These are phyloP conservation scores for Microcos paniculata DNA, from an alignment of 345 rosid genomes.

Conservation along the genomic window DNA sequence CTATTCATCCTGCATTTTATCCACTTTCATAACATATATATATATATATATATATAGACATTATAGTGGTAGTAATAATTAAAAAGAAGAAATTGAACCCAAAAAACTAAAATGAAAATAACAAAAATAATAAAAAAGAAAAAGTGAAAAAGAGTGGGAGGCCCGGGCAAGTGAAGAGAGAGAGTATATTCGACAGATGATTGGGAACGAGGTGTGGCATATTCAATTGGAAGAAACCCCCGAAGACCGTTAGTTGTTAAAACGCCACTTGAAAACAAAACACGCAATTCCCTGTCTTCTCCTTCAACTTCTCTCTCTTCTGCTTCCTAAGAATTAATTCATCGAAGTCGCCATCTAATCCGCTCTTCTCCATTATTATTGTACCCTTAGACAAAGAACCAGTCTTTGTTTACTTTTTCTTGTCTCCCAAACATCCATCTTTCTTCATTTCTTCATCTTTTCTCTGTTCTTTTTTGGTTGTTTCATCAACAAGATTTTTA, in stretches of 20 bases:
- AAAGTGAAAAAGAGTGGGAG: not conserved
- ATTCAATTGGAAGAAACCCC: slow-evolving; percentile 7
- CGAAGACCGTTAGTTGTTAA: slow-evolving; percentile 33
- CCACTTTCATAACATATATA: no score
- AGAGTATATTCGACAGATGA: slow-evolving; percentile 29
- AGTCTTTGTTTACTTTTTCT: not conserved
- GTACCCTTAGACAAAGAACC: not conserved
- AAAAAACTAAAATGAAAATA: not conserved
- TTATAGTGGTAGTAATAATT: no score
- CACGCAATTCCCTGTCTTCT: not conserved
- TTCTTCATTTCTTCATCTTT: not conserved
- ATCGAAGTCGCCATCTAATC: slow-evolving; percentile 16
- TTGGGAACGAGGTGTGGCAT: not conserved
- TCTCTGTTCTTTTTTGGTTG: no score
- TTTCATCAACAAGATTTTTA: not conserved
- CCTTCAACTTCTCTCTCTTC: not conserved
- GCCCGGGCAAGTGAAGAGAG: not conserved
- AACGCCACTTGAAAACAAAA: not conserved
- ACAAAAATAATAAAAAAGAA: no score
- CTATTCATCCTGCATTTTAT: no score
- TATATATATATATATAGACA: no score
- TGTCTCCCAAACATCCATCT: not conserved
- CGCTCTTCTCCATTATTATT: slow-evolving; percentile 8
- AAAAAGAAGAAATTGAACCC: not conserved
- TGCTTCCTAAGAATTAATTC: not conserved